phyloP scores from a whole-genome alignment of 169 alveolate species.

The Eimeria maxima region DNA sequence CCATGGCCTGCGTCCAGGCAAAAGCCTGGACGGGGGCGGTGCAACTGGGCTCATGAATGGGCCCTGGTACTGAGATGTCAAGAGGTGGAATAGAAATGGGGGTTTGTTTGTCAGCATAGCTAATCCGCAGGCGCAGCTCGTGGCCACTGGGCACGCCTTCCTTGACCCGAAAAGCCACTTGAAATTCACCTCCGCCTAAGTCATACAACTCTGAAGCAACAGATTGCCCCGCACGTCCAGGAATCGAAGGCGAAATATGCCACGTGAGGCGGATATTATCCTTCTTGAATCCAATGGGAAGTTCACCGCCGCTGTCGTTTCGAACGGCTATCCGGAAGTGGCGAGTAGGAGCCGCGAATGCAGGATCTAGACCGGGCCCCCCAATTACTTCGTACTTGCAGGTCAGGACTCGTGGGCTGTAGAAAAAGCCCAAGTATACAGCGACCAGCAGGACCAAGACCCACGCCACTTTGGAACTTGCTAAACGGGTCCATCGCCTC shows the following conservation, averaged over 20 bases:
- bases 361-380: constrained; percentile 53
- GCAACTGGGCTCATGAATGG: constrained; percentile 73
- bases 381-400: constrained; percentile 28
- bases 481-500: constrained; percentile 27
- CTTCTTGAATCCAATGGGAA: constrained; percentile 2
- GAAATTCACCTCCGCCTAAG: constrained; percentile 52
- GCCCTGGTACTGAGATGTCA: constrained; percentile 58
- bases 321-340: constrained; percentile 62
- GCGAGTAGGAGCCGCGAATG: constrained; percentile 67
- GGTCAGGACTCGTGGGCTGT: constrained; percentile 25
- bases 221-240: constrained; percentile 6
- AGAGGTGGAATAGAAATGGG: constrained; percentile 15
- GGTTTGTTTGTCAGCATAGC: not conserved
- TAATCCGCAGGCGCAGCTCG: constrained; percentile 61
- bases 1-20: constrained; percentile 55
- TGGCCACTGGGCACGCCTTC: constrained; percentile 67
- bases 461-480: constrained; percentile 21
- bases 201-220: constrained; percentile 25
- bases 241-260: not conserved
- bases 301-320: constrained; percentile 22
- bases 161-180: constrained; percentile 37
- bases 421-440: constrained; percentile 60
- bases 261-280: constrained; percentile 26
- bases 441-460: constrained; percentile 1
- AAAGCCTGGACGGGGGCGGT: constrained; percentile 46